Conservation (phyloP, 495 filamentous ascomycete species). For the Physcia stellaris region DNA sequence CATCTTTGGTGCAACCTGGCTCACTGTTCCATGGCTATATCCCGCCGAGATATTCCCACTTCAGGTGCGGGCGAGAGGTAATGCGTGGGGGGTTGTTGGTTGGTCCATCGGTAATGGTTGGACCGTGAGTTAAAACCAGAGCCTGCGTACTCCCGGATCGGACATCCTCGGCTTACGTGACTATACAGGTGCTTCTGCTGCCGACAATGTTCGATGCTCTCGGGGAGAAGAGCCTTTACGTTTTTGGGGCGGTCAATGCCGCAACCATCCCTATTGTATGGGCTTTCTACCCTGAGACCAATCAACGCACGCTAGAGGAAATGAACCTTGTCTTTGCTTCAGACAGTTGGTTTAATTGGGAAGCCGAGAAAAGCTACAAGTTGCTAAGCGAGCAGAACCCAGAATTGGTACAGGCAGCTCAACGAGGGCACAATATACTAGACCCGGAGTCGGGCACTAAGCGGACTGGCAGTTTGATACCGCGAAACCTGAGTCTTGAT, state of each 20-base stretch:
- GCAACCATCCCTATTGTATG: constrained; percentile 49
- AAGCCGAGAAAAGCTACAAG: constrained; percentile 43
- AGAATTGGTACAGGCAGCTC: constrained; percentile 25
- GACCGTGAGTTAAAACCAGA: constrained; percentile 23
- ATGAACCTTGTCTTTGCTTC: constrained; percentile 54
- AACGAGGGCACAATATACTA: constrained; percentile 28
- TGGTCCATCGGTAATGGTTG: constrained; percentile 59
- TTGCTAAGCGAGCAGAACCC: constrained; percentile 35
- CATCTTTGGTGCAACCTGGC: constrained; percentile 56
- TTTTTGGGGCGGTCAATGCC: constrained; percentile 48
- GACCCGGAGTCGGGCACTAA: constrained; percentile 29
- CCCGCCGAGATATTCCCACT: constrained; percentile 60
- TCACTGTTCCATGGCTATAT: constrained; percentile 58
- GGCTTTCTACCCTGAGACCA: constrained; percentile 52
- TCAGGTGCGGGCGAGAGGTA: constrained; percentile 50
- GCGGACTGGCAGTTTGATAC: too few species aligned
- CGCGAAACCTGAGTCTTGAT: too few species aligned
- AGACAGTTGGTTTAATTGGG: constrained; percentile 45
- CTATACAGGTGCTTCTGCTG: constrained; percentile 41
- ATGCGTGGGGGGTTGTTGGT: constrained; percentile 58
- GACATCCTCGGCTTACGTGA: neutral
- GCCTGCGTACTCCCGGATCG: neutral
- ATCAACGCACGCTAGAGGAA: constrained; percentile 53
- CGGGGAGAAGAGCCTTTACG: constrained; percentile 49
- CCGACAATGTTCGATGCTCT: constrained; percentile 48